Evolutionary conservation across 78 protist species (phyloP).

Genomic region (slime mould (Dictyostelium discoideum)): dicty_2.7 NC_007089.4:5024501-5025000

Average conservation of each 20-base stretch:
- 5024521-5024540: constrained; percentile 40
- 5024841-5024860: constrained; percentile 73
- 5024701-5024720: constrained; percentile 71
- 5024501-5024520: constrained; percentile 37
- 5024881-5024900: constrained; percentile 20
- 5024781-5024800: neutral
- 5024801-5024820: constrained; percentile 7
- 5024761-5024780: constrained; percentile 46
- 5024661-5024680: constrained; percentile 47
- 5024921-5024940: constrained; percentile 64
- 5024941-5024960: neutral
- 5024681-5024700: constrained; percentile 62
- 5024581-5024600: constrained; percentile 63
- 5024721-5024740: constrained; percentile 77
- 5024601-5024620: constrained; percentile 8
- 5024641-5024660: constrained; percentile 63
- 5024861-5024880: constrained; percentile 28
- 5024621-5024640: constrained; percentile 52
- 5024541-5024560: constrained; percentile 63
- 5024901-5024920: constrained; percentile 55
- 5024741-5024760: constrained; percentile 23
- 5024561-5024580: constrained; percentile 83
- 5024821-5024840: constrained; percentile 63
- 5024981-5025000: constrained; percentile 26
- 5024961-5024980: neutral